Evolutionary conservation across 805 yeast species (phyloP), one percentile per base, ranked within the genome.

Genomic region (Saturnispora sanitii): DNA sequence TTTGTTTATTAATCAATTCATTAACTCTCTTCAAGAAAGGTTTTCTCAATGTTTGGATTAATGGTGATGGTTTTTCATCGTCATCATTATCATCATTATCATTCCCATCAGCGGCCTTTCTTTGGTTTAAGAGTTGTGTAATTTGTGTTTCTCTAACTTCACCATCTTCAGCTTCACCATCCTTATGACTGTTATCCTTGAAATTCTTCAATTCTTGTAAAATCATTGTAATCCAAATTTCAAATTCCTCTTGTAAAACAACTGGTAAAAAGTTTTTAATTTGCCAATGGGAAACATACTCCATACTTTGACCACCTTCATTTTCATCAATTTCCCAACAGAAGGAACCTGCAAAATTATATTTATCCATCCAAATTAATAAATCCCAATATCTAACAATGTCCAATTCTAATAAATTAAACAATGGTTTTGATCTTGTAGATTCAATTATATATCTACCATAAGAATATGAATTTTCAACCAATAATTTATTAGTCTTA

Each of bases 351-450:
- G 94, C 82, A 58, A 70, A 87, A 54, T 92, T 92, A 52, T 74
- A 75, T 50, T 81, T 79, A 56, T 92, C 96, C 94, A 90, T 83
- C 97, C 96, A 94, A 2, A 92, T 64, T 47, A 92, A 64, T n/a
- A 81, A 54, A 57, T 92, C 96, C 98, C 98, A 92, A 55, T 84
- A 87, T 52, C 76, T 77, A 11, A 67, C 70, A 32, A 90, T 79
- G 17, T 65, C 62, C 48, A 92, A 61, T 49, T 88, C 96, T 49
- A 92, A 63, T 56, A 77, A 87, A 49, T 80, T 77, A 64, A 92
- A 92, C 48, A 87, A 60, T 0, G 94, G 90, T 50, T 79, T 82
- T 0, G 86, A 68, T 52, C 95, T 68, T 3, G 85, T 76, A 2
- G 94, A 77, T 48, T 82, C 80, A 21, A 83, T 70, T 33, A 85